Percentiles rank a stretch among this genome's conserved stretches.
Evolutionary conservation across 352 stramenopile species (phyloP).

Genomic region (Phytophthora sansomeana): DNA sequence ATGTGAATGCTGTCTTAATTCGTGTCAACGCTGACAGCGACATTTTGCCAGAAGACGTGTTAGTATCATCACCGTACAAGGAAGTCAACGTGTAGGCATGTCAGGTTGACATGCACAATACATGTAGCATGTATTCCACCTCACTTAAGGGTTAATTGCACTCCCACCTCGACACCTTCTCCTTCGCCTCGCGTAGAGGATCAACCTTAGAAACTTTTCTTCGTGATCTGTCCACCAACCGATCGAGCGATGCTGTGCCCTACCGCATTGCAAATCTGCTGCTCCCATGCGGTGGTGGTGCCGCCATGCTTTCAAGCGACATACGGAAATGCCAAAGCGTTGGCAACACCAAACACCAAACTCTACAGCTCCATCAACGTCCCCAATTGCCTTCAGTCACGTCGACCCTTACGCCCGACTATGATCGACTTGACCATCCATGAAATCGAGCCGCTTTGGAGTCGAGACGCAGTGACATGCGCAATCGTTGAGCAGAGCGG

Average conservation of each 20-base stretch:
- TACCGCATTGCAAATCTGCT: slow-evolving; percentile 21
- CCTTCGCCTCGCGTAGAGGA: background rate
- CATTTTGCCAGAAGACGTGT: too few species aligned
- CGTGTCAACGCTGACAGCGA: too few species aligned
- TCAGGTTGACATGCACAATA: too few species aligned
- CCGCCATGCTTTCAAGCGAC: slow-evolving; percentile 8
- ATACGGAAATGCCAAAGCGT: slow-evolving; percentile 21
- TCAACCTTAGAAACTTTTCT: slow-evolving; percentile 7
- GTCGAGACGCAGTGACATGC: slow-evolving; percentile 9
- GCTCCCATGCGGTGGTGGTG: slow-evolving; percentile 23
- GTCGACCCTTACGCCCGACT: slow-evolving; percentile 5
- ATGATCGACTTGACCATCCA: slow-evolving; percentile 10
- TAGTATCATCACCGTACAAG: too few species aligned
- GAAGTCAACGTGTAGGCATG: too few species aligned
- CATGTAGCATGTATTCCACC: too few species aligned
- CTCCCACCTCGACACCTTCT: background rate
- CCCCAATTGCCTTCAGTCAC: background rate
- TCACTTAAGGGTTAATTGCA: too few species aligned
- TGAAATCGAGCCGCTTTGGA: slow-evolving; percentile 26
- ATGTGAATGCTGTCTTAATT: too few species aligned
- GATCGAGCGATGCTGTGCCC: background rate
- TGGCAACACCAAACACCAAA: slow-evolving; percentile 6
- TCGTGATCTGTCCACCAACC: slow-evolving; percentile 7
- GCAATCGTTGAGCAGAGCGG: slow-evolving; percentile 11
- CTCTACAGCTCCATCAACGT: background rate